phyloP scores from a whole-genome alignment of 73 alveolate genomes.

The Durusdinium trenchii region DNA sequence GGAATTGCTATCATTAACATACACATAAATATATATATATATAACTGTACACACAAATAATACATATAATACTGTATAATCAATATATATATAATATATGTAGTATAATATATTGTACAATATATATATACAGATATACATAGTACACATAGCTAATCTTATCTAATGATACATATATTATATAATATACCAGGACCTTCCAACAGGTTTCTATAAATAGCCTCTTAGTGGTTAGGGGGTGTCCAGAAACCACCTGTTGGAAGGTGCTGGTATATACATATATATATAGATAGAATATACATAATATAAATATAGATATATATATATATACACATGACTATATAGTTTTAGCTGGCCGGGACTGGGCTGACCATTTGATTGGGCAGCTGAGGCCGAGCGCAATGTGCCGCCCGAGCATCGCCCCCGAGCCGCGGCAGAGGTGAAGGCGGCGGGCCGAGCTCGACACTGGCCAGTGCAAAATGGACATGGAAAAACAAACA shows the following conservation, averaged over 20 bases:
- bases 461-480: too few species aligned
- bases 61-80: neutral
- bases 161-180: neutral
- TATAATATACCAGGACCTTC: too few species aligned
- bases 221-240: too few species aligned
- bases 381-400: too few species aligned
- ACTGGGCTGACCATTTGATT: neutral
- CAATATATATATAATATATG: neutral
- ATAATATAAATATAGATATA: neutral
- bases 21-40: neutral
- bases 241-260: neutral
- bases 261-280: neutral
- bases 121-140: neutral
- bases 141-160: neutral
- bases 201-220: too few species aligned
- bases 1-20: neutral
- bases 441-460: too few species aligned
- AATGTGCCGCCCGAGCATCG: too few species aligned
- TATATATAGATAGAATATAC: neutral
- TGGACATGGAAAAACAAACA: too few species aligned
- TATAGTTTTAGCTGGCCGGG: neutral
- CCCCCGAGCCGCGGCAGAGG: too few species aligned
- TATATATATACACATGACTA: neutral
- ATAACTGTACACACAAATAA: neutral
- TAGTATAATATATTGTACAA: neutral